Conservation (phyloP, 768 basidiomycete species). For the Kwoniella heveanensis region DNA sequence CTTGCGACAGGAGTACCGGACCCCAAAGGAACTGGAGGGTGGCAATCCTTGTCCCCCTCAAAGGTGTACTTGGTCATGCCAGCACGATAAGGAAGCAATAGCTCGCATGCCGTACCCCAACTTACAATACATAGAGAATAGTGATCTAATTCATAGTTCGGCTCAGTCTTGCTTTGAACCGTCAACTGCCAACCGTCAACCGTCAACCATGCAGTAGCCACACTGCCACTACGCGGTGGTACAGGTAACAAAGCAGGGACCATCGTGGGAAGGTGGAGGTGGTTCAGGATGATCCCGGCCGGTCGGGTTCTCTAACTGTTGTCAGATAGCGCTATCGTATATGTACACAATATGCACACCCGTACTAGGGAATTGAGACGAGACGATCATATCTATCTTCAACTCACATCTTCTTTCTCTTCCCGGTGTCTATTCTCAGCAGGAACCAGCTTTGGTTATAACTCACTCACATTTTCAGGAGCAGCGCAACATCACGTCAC, state of each 20-base stretch:
- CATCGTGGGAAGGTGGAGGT: slow-evolving; percentile 23
- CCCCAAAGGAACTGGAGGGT: neutral
- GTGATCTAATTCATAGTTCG: too few species aligned
- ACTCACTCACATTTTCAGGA: too few species aligned
- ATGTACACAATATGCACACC: too few species aligned
- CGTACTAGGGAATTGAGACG: neutral
- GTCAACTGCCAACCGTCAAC: too few species aligned
- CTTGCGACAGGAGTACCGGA: neutral
- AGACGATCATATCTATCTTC: neutral
- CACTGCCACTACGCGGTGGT: slow-evolving; percentile 6
- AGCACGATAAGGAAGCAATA: neutral
- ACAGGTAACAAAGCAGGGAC: too few species aligned
- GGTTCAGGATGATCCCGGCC: slow-evolving; percentile 4
- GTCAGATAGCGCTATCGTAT: neutral
- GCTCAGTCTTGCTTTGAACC: too few species aligned
- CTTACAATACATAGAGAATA: too few species aligned
- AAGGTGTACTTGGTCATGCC: too few species aligned
- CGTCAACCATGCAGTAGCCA: slow-evolving; percentile 5
- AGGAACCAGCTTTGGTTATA: too few species aligned
- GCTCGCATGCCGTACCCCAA: too few species aligned
- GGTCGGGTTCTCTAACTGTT: slow-evolving; percentile 3
- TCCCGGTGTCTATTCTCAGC: too few species aligned
- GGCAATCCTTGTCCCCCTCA: neutral
- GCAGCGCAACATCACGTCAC: too few species aligned
- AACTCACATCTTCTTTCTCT: neutral